Conservation (phyloP, 352 stramenopile species). For the Phytophthora tubulina region DNA sequence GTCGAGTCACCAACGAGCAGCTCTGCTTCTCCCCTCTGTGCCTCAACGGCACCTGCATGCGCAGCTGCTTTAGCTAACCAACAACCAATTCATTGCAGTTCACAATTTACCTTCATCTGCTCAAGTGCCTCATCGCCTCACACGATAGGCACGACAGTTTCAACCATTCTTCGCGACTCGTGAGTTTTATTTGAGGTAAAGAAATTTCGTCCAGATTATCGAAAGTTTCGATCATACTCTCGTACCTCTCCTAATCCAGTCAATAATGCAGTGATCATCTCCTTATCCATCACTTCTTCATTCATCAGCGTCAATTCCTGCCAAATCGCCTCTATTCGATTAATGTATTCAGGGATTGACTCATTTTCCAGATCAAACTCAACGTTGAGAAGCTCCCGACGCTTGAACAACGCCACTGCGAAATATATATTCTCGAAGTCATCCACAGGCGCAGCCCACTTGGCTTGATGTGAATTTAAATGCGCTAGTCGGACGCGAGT, state of each 20-base stretch:
- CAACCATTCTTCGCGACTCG: constrained; percentile 9
- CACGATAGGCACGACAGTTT: too few species aligned
- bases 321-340: constrained; percentile 19
- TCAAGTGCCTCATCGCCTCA: too few species aligned
- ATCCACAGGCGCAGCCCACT: constrained; percentile 23
- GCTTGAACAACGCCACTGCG: constrained; percentile 18
- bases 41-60: too few species aligned
- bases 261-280: constrained; percentile 20
- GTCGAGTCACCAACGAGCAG: too few species aligned
- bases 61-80: too few species aligned
- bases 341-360: constrained; percentile 22
- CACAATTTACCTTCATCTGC: too few species aligned
- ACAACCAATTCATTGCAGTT: too few species aligned
- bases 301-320: constrained; percentile 25
- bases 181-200: constrained; percentile 21
- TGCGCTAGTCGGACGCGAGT: constrained; percentile 19
- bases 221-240: constrained; percentile 21
- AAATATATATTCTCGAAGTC: constrained; percentile 29
- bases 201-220: constrained; percentile 25
- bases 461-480: constrained; percentile 10
- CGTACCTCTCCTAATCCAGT: constrained; percentile 13
- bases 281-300: constrained; percentile 8
- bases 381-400: background rate
- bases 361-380: constrained; percentile 18
- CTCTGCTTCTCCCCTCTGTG: too few species aligned